A percentile compares a stretch with the other conserved stretches of the same genome.
Conservation (phyloP, 768 basidiomycete genomes). For the Auricularia cornea region DNA sequence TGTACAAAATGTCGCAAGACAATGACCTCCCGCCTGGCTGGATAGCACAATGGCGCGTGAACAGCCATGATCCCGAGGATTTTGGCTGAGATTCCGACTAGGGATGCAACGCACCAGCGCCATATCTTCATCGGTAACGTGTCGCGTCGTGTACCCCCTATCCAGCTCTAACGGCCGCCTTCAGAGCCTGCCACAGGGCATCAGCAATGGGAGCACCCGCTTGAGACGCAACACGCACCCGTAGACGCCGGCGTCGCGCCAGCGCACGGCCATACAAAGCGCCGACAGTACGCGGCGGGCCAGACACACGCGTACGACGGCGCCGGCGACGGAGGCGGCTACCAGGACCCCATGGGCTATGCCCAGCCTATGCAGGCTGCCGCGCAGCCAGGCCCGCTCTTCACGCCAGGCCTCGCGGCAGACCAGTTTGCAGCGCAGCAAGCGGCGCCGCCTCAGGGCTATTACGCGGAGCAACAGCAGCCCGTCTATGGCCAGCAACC, state of each 20-base stretch:
- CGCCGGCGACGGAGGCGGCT: slow-evolving; percentile 23
- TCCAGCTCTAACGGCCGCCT: slow-evolving; percentile 5
- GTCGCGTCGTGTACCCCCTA: slow-evolving; percentile 2
- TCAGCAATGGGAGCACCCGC: slow-evolving; percentile 84
- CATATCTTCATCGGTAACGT: slow-evolving; percentile 86
- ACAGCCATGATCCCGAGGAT: slow-evolving; percentile 16
- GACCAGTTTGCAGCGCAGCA: slow-evolving; percentile 64
- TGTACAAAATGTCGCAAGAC: background rate
- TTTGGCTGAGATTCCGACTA: slow-evolving; percentile 24
- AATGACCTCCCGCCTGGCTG: slow-evolving; percentile 77
- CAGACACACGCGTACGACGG: slow-evolving; percentile 84
- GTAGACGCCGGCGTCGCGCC: slow-evolving; percentile 36
- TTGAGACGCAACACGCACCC: slow-evolving; percentile 29
- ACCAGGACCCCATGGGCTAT: slow-evolving; percentile 23
- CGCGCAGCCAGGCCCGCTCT: slow-evolving; percentile 45
- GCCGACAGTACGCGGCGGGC: slow-evolving; percentile 89
- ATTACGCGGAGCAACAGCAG: slow-evolving; percentile 19
- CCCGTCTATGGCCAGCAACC: slow-evolving; percentile 38
- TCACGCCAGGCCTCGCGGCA: slow-evolving; percentile 73
- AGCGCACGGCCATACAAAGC: slow-evolving; percentile 44
- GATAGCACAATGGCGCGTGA: slow-evolving; percentile 81
- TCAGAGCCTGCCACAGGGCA: slow-evolving; percentile 76
- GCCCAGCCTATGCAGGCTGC: slow-evolving; percentile 36
- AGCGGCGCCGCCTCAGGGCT: slow-evolving; percentile 27
- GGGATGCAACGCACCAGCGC: slow-evolving; percentile 73